Evolutionary conservation across 176 grass and related monocot genomes (phyloP).

Genomic region (Lolium perenne): DNA sequence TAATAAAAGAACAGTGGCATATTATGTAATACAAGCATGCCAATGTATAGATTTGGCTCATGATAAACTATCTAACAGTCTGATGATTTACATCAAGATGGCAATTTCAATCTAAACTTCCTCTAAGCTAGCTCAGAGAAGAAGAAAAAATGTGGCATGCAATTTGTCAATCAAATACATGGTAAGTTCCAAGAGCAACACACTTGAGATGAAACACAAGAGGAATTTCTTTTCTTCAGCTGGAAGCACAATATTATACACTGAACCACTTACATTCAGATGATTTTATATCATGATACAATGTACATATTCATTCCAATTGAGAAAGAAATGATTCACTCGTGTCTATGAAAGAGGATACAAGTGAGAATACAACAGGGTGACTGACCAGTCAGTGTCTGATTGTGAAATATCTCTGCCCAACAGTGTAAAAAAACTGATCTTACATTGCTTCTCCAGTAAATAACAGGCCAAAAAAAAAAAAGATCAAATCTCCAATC

Average conservation of each 20-base stretch:
- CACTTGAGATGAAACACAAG: background rate
- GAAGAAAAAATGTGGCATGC: background rate
- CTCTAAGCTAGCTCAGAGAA: slow-evolving; percentile 10
- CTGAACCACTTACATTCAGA: background rate
- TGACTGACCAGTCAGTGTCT: slow-evolving; percentile 42
- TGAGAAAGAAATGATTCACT: slow-evolving; percentile 47
- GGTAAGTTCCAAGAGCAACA: background rate
- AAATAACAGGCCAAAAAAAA: slow-evolving; percentile 12
- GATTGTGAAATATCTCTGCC: background rate
- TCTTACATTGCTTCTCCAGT: slow-evolving; percentile 37
- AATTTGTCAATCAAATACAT: background rate
- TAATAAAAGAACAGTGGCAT: background rate
- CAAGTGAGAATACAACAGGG: slow-evolving; percentile 40
- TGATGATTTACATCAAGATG: background rate
- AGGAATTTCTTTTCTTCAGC: slow-evolving; percentile 5
- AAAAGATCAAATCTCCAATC: slow-evolving; percentile 28
- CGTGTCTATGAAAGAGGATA: slow-evolving; percentile 42
- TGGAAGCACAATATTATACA: background rate
- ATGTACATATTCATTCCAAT: slow-evolving; percentile 5
- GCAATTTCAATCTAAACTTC: background rate
- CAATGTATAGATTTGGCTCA: background rate
- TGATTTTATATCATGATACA: background rate
- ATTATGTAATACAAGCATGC: background rate
- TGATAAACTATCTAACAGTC: background rate
- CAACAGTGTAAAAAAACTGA: slow-evolving; percentile 27